Conservation (phyloP, 345 rosid species). For the thale cress (Arabidopsis thaliana) region TAIR10.1 NC_003070.9:29786501-29787000, state of each 20-base stretch:
- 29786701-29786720: slow-evolving; percentile 1
- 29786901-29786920: neutral
- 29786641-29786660: slow-evolving; percentile 57
- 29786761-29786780: slow-evolving; percentile 94
- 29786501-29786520: slow-evolving; percentile 68
- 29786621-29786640: slow-evolving; percentile 77
- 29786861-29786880: slow-evolving; percentile 77
- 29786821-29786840: slow-evolving; percentile 82
- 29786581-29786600: slow-evolving; percentile 78
- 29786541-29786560: slow-evolving; percentile 89
- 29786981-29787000: slow-evolving; percentile 80
- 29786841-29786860: slow-evolving; percentile 62
- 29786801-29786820: slow-evolving; percentile 84
- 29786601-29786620: slow-evolving; percentile 65
- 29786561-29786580: slow-evolving; percentile 97
- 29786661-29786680: slow-evolving; percentile 29
- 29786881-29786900: neutral
- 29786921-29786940: slow-evolving; percentile 10
- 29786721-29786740: slow-evolving; percentile 4
- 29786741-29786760: slow-evolving; percentile 73
- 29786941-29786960: slow-evolving; percentile 13
- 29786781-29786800: slow-evolving; percentile 92
- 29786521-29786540: slow-evolving; percentile 98
- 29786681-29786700: slow-evolving; percentile 8
- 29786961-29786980: slow-evolving; percentile 70